A percentile compares a stretch with the other conserved stretches of the same genome.
phyloP scores from a whole-genome alignment of 1,139 yeast species.

The Candida sojae region DNA sequence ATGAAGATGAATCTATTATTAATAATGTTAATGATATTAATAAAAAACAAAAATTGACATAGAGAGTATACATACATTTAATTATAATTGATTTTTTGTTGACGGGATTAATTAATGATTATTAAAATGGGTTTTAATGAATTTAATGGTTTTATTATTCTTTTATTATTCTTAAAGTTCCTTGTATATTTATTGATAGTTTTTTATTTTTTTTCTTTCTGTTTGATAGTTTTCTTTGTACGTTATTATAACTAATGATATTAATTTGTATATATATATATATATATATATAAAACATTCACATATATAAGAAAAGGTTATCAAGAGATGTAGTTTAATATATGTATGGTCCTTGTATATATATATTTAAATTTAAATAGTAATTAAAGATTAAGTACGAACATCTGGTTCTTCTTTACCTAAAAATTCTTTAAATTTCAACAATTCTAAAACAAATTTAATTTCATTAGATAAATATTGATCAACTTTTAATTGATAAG shows the following conservation, averaged over 20 bases:
- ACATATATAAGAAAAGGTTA: background rate
- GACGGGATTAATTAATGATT: no score
- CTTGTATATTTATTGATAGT: background rate
- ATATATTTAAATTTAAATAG: no score
- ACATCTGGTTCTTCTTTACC: conserved; percentile 91
- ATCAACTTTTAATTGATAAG: conserved; percentile 59
- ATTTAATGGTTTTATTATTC: no score
- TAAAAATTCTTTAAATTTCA: conserved; percentile 71
- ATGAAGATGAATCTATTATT: conserved; percentile 13
- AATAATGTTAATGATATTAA: conserved; percentile 5
- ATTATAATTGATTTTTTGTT: no score
- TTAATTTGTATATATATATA: no score
- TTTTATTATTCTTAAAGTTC: background rate
- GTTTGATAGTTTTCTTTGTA: background rate
- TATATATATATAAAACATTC: background rate
- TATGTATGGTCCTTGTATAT: no score
- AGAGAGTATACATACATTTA: background rate
- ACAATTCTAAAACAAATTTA: conserved; percentile 60
- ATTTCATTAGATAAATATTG: conserved; percentile 68
- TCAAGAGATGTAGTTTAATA: conserved; percentile 11
- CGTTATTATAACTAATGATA: no score
- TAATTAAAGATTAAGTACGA: no score
- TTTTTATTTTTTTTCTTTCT: background rate
- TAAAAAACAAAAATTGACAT: conserved; percentile 15
- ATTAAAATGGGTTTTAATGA: no score